Evolutionary conservation across 352 stramenopile species (phyloP), one percentile per base, ranked within the genome.

Genomic region (Phytopythium oedochilum): DNA sequence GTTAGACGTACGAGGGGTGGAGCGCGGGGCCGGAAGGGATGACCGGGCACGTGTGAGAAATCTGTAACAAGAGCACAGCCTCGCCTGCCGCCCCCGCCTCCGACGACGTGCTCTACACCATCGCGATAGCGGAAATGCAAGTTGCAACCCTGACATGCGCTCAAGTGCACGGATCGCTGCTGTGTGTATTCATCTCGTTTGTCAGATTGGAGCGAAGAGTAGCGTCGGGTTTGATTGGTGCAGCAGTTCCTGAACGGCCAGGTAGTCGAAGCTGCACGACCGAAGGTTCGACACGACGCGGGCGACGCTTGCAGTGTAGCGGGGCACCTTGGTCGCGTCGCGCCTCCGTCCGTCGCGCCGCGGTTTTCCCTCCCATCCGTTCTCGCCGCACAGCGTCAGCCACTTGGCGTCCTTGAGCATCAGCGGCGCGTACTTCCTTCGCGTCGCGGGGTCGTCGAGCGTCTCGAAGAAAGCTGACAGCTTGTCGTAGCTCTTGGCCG

Each of bases 231-330:
- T 91, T 8, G 80, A 78, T 60, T 91, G 80, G 53, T 66, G 67
- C 20, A 91, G 63, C 28, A 91, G 53, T 44, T 91, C 80, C 43
- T 88, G 78, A 7, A 91, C 78, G 0, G 78, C 80, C 11, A 86
- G 7, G 28, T 85, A 83, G 48, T 91, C 80, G 46, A 91, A 91
- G 57, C 80, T 88, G 45, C 73, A 47, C 11, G 80, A 88, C 28
- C 66, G 51, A 6, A 90, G 56, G 56, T 88, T 91, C 2, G 69
- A 83, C 14, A 75, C 49, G 20, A 91, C 63, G 18, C 80, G 77
- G 18, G 47, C 49, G 44, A 86, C 43, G 55, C 80, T 90, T 23
- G 57, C 71, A 0, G 77, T 88, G 55, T 83, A 90, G 46, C 83
- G 67, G 5, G 80, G 80, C 8, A 68, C 53, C 25, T 66, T 70